Conservation (phyloP, 2,329 filamentous ascomycete species). For the Boeremia exigua region DNA sequence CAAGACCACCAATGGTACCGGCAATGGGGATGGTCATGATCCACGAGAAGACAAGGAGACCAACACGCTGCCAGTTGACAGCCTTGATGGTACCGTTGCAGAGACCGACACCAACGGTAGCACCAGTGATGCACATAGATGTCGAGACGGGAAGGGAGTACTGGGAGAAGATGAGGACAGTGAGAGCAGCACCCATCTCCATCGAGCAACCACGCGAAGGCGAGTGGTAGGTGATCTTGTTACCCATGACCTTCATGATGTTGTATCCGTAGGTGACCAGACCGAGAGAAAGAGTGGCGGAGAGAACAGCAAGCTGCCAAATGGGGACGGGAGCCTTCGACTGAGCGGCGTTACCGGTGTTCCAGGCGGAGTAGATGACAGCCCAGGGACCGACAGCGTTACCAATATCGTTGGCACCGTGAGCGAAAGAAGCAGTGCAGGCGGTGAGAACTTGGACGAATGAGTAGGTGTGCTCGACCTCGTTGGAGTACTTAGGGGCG, state of each 20-base stretch:
- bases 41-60: constrained; percentile 71
- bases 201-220: constrained; percentile 68
- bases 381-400: constrained; percentile 48
- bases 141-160: constrained; percentile 76
- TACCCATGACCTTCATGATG: constrained; percentile 87
- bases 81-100: constrained; percentile 76
- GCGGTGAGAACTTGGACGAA: constrained; percentile 61
- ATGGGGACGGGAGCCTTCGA: constrained; percentile 71
- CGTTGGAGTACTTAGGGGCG: constrained; percentile 46
- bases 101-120: constrained; percentile 77
- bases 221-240: constrained; percentile 77
- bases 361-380: constrained; percentile 47
- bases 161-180: constrained; percentile 77
- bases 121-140: constrained; percentile 74
- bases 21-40: constrained; percentile 68
- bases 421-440: constrained; percentile 54
- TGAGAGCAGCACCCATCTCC: constrained; percentile 81
- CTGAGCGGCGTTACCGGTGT: constrained; percentile 66
- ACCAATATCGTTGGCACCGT: constrained; percentile 73
- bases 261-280: constrained; percentile 80
- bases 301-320: constrained; percentile 78
- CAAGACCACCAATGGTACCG: constrained; percentile 58
- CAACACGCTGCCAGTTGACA: constrained; percentile 75
- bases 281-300: constrained; percentile 66
- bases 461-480: constrained; percentile 50